Evolutionary conservation across 1,139 yeast genomes (phyloP), one percentile per base, ranked within the genome.

Genomic region (Zygosaccharomyces pseudobailii): DNA sequence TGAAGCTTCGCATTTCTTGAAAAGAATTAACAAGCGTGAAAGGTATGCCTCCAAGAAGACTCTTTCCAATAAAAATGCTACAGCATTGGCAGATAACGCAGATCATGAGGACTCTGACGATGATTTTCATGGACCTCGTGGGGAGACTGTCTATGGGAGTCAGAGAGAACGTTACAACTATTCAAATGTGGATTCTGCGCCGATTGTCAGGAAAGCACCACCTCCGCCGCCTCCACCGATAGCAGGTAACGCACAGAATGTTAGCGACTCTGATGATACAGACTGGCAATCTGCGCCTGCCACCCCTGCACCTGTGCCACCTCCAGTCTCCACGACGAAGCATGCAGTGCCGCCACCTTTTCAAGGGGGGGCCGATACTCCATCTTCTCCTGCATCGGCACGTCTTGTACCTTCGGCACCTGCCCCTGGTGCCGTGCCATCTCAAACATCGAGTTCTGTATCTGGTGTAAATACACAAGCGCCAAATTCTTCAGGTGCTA

Each of bases 1-100:
- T 45, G 98, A 92, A 57, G 98, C 98, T 0, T 70, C 88, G 3
- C 94, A 84, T 63, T 87, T 92, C 71, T 74, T 71, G 65, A 88
- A 89, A 64, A 72, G 88, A 50, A 92, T 92, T 3, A 73, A 80
- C n/a, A 71, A 76, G 45, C 78, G 92, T 52, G 82, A 82, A 48
- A 90, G 88, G 66, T 81, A 88, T 65, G 97, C 86, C 0, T 84
- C 95, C 23, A 88, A 85, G 67, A 87, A 84, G 50, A 92, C 98
- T 0, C 74, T 82, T 21, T 81, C 81, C 60, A 92, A 90, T 67
- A 88, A 86, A 60, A 87, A 86, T 59, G 96, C 97, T 3, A 79
- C 90, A 55, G 94, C 92, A 2, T 70, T 87, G 63, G 80, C 84
- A 62, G 76, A 76, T 57, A 71, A 75, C 50, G 67, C 74, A 47